Evolutionary conservation across 2,329 filamentous ascomycete species (phyloP).

Genomic region (Leptodontidium sp.): DNA sequence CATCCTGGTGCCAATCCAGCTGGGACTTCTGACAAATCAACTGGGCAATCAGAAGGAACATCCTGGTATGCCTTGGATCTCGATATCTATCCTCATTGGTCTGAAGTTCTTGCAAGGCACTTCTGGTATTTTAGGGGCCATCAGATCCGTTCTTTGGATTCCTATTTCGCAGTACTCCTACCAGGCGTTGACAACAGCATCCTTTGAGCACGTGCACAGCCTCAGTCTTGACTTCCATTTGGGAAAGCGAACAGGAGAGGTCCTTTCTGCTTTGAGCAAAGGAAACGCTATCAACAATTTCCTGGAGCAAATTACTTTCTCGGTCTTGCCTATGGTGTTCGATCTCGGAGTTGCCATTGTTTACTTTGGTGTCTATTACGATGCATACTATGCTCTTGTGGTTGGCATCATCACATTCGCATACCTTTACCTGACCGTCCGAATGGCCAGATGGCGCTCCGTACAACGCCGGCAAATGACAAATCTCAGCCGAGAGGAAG

Average conservation of each 20-base stretch:
- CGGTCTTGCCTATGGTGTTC: slow-evolving; percentile 92
- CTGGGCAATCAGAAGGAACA: slow-evolving; percentile 66
- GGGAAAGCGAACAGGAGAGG: slow-evolving; percentile 95
- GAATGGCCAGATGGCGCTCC: slow-evolving; percentile 92
- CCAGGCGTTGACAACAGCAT: slow-evolving; percentile 89
- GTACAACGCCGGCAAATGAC: slow-evolving; percentile 94
- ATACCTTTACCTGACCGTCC: slow-evolving; percentile 95
- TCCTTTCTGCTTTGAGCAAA: slow-evolving; percentile 94
- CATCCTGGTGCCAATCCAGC: slow-evolving; percentile 82
- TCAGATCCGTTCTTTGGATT: slow-evolving; percentile 89
- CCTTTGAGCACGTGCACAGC: slow-evolving; percentile 96
- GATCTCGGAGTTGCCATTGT: slow-evolving; percentile 86
- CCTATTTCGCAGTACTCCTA: slow-evolving; percentile 98
- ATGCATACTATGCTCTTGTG: slow-evolving; percentile 89
- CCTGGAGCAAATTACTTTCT: slow-evolving; percentile 94
- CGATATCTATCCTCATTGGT: slow-evolving; percentile 78
- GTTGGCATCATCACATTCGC: slow-evolving; percentile 92
- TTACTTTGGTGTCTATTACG: slow-evolving; percentile 81
- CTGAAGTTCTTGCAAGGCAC: slow-evolving; percentile 86
- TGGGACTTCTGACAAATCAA: slow-evolving; percentile 80
- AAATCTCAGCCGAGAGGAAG: slow-evolving; percentile 92
- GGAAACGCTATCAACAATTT: slow-evolving; percentile 96
- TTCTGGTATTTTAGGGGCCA: slow-evolving; percentile 84
- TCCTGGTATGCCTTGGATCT: slow-evolving; percentile 68
- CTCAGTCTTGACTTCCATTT: slow-evolving; percentile 96